These are phyloP conservation scores for Brassica juncea DNA, from an alignment of 345 rosid species.

Conservation along the genomic window DNA sequence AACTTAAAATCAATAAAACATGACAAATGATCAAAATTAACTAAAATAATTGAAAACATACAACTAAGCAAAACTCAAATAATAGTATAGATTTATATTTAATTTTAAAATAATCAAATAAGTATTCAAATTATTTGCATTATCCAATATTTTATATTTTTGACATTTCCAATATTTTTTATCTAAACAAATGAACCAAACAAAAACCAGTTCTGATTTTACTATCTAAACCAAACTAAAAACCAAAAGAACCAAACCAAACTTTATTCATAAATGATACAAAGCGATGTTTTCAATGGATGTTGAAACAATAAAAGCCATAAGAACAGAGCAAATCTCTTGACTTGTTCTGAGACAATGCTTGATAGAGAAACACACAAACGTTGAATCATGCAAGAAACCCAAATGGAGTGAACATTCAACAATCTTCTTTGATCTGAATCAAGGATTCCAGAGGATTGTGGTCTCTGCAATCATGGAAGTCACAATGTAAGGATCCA, in stretches of 20 bases:
- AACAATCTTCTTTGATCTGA: constrained; percentile 8
- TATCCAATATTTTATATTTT: neutral
- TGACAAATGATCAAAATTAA: too few species aligned
- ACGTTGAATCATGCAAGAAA: constrained; percentile 15
- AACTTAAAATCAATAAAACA: too few species aligned
- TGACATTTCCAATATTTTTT: neutral
- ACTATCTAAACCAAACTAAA: neutral
- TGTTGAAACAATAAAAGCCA: neutral
- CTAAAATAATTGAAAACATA: too few species aligned
- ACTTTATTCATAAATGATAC: neutral
- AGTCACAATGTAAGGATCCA: constrained; percentile 90
- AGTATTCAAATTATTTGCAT: too few species aligned
- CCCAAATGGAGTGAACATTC: neutral
- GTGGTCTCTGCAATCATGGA: constrained; percentile 89
- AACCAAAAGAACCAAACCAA: neutral
- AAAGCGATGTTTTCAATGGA: neutral
- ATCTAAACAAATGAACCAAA: neutral
- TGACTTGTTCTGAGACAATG: constrained; percentile 20
- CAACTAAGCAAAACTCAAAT: too few species aligned
- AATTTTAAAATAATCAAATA: too few species aligned
- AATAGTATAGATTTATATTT: too few species aligned
- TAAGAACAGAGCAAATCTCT: constrained; percentile 18
- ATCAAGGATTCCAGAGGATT: constrained; percentile 61
- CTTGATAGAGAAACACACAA: constrained; percentile 23
- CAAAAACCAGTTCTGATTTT: neutral